Base-by-base conservation (phyloP, 306 rosid species). In the Corylus heterophylla region DNA sequence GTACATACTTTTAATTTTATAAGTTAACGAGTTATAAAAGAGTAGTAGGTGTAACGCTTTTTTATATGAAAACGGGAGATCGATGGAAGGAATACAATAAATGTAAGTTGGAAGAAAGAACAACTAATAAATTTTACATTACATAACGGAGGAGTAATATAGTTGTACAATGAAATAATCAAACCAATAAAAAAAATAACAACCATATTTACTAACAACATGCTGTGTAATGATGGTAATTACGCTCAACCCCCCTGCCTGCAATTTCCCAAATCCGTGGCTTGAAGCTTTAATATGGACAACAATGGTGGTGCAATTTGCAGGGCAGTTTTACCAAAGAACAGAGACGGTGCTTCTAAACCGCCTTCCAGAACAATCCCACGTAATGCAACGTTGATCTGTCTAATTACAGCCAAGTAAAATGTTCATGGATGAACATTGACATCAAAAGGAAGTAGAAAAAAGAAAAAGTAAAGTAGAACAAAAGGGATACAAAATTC, bases 331-430 rank as follows among this genome's bases (percentile, higher is more conserved):
- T 14, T 12, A 63, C 20, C 44, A 62, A 29, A 29, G 48, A 16
- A 64, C 71, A 9, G 71, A 64, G 37, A 37, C 37, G 6, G 72
- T 39, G 1, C 44, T 39, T 39, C 44, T 39, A 39, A 39, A 5
- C 37, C 18, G 37, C 72, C 12, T 12, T 67, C 17, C 22, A 14
- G 11, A 35, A 51, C 80, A 76, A 35, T 70, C 31, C 37, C 61
- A 79, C 62, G 37, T 12, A 31, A 79, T 62, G n/a, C 18, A 79
- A 73, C 42, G 73, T 22, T 48, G 35, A 31, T 10, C 55, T 71
- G 25, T 59, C 78, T 59, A 62, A 55, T 35, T 70, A 68, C 72
- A 42, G 72, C 14, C 72, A 48, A 18, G 51, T 68, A n/a, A 42
- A n/a, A 42, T 63, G 42, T 63, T 4, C 18, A 63, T 13, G 69